Evolutionary conservation across 306 rosid genomes (phyloP).

Genomic region (Cucumis hystrix): DNA sequence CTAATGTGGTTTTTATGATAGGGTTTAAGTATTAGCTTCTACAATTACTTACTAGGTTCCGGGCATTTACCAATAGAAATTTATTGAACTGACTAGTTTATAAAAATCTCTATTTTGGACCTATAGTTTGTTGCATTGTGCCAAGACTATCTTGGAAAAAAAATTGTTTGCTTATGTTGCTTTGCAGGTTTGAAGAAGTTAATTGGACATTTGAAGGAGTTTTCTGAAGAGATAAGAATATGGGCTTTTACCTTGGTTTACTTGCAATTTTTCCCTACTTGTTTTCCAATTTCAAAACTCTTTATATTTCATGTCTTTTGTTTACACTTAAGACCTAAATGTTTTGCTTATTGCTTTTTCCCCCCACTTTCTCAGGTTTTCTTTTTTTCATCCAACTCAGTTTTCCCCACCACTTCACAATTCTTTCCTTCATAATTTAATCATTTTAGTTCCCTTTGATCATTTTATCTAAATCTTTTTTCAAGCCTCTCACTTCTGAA

Average conservation of each 20-base stretch:
- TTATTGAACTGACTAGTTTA: not conserved
- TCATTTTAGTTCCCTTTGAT: not conserved
- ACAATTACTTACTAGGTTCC: not conserved
- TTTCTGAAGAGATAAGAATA: not conserved
- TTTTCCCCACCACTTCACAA: not conserved
- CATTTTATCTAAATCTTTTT: not conserved
- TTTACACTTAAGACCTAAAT: not conserved
- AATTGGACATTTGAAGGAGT: not conserved
- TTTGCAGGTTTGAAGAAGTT: constrained; percentile 4
- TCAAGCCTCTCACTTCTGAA: not conserved
- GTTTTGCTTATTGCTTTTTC: not conserved
- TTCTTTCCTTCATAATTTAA: too few species aligned
- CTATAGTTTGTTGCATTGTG: not conserved
- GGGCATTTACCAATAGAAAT: not conserved
- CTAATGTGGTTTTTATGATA: constrained; percentile 13
- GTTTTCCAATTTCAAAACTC: not conserved
- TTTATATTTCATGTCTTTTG: not conserved
- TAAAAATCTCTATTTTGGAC: too few species aligned
- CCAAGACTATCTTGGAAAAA: not conserved
- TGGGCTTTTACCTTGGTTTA: not conserved
- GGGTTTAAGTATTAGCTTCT: not conserved
- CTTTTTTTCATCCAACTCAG: not conserved
- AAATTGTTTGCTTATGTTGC: not conserved
- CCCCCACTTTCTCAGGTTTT: not conserved
- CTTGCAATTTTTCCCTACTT: not conserved